phyloP scores from a whole-genome alignment of 176 grass and related monocot genomes.

The Carex cristatella region DNA sequence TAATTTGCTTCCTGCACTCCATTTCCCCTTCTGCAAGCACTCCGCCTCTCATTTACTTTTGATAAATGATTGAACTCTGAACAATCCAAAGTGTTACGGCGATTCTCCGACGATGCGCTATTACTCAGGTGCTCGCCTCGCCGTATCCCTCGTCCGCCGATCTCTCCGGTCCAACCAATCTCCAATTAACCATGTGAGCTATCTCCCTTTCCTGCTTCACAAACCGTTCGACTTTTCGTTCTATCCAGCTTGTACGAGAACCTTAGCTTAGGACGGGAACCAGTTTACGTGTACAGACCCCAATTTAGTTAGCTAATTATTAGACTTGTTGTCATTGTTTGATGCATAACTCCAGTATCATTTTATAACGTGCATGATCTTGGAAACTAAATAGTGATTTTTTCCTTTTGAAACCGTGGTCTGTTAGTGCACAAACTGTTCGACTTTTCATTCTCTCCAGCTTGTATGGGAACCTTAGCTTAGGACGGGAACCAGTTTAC shows the following conservation, averaged over 20 bases:
- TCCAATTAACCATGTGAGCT: conserved; percentile 23
- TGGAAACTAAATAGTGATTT: not conserved
- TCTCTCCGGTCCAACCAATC: conserved; percentile 23
- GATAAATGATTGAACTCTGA: not conserved
- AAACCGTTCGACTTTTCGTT: not conserved
- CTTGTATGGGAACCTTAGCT: not conserved
- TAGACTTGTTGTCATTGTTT: not conserved
- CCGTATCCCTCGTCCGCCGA: conserved; percentile 18
- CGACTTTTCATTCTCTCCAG: not conserved
- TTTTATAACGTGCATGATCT: not conserved
- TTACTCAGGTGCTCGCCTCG: conserved; percentile 13
- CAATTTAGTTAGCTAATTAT: not conserved
- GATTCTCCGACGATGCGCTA: conserved; percentile 30
- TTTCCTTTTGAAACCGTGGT: not conserved
- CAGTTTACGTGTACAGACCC: not conserved
- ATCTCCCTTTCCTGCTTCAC: not conserved
- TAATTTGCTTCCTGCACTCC: not conserved
- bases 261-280: not conserved
- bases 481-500: not conserved
- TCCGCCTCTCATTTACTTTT: not conserved
- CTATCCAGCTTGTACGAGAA: not conserved
- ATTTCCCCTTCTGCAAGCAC: conserved; percentile 5
- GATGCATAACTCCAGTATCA: not conserved
- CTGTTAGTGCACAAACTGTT: not conserved
- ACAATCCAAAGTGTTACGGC: not conserved